Evolutionary conservation across 352 stramenopile genomes (phyloP).

Genomic region (Globisporangium canariense): DNA sequence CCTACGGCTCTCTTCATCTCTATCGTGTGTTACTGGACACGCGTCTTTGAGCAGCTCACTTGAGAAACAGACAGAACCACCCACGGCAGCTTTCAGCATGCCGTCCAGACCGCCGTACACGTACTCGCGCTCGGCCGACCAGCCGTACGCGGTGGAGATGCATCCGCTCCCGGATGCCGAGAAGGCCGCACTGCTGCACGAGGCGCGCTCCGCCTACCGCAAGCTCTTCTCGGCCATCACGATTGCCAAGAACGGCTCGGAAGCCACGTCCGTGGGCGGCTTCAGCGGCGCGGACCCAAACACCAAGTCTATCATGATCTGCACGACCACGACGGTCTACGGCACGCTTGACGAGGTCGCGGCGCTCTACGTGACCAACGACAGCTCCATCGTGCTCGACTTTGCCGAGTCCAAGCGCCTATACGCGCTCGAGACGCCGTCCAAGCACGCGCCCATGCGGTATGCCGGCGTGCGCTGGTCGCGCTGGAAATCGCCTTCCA

Average conservation of each 20-base stretch:
- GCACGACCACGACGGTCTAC: slow-evolving; percentile 44
- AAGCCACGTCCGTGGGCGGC: slow-evolving; percentile 30
- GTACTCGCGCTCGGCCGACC: slow-evolving; percentile 43
- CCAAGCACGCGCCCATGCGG: slow-evolving; percentile 37
- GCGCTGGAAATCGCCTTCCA: slow-evolving; percentile 49
- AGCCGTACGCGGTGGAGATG: slow-evolving; percentile 50
- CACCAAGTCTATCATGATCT: slow-evolving; percentile 55
- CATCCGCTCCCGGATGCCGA: slow-evolving; percentile 32
- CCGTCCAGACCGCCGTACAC: slow-evolving; percentile 26
- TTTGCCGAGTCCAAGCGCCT: slow-evolving; percentile 46
- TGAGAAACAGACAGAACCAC: neutral
- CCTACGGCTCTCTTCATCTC: neutral
- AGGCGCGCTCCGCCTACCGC: slow-evolving; percentile 30
- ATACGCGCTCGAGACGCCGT: slow-evolving; percentile 48
- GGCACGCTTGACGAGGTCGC: slow-evolving; percentile 65
- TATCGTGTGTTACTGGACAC: neutral
- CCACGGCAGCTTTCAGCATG: neutral
- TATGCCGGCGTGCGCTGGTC: slow-evolving; percentile 54
- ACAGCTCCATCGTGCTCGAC: slow-evolving; percentile 45
- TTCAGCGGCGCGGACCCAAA: slow-evolving; percentile 20
- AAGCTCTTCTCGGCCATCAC: slow-evolving; percentile 41
- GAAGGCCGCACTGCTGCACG: slow-evolving; percentile 23
- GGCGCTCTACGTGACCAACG: slow-evolving; percentile 44
- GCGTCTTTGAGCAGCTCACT: neutral
- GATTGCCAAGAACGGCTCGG: slow-evolving; percentile 24